Percentiles rank a stretch among this genome's conserved stretches.
phyloP scores from a whole-genome alignment of 2,329 filamentous ascomycete genomes.

The Neopestalotiopsis sp. region DNA sequence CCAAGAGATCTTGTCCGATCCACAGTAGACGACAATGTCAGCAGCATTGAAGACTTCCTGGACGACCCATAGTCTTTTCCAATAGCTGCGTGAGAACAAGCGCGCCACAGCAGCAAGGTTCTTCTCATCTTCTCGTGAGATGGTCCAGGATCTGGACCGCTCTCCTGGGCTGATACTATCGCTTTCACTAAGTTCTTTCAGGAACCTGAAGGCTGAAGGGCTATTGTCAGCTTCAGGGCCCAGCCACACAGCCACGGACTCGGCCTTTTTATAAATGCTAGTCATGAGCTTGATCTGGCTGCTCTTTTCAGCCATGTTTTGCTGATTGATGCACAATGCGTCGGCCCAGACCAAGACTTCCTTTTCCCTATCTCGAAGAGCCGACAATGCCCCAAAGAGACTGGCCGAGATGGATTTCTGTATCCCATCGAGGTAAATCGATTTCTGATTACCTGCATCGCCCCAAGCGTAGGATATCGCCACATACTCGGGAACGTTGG shows the following conservation, averaged over 20 bases:
- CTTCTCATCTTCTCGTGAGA: neutral
- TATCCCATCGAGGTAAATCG: neutral
- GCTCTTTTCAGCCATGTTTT: neutral
- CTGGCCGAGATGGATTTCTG: neutral
- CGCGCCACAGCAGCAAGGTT: conserved; percentile 31
- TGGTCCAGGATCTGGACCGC: neutral
- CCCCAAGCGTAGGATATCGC: conserved; percentile 6
- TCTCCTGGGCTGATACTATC: neutral
- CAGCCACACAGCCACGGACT: neutral
- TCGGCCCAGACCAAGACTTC: conserved; percentile 6
- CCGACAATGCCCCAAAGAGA: neutral
- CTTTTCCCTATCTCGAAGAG: neutral
- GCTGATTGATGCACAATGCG: conserved; percentile 10
- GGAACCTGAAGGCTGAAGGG: neutral
- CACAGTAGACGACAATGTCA: conserved; percentile 31
- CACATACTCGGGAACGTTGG: neutral
- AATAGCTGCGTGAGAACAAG: conserved; percentile 42
- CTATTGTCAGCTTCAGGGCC: neutral
- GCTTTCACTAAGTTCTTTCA: neutral
- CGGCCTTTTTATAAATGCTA: neutral
- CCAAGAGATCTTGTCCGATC: conserved; percentile 31
- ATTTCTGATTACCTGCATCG: neutral
- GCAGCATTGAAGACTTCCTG: conserved; percentile 36
- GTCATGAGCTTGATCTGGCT: conserved; percentile 5
- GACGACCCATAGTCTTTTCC: conserved; percentile 40